Evolutionary conservation across 192 early-diverging fungal genomes (phyloP).

Genomic region (Coemansia sp.): DNA sequence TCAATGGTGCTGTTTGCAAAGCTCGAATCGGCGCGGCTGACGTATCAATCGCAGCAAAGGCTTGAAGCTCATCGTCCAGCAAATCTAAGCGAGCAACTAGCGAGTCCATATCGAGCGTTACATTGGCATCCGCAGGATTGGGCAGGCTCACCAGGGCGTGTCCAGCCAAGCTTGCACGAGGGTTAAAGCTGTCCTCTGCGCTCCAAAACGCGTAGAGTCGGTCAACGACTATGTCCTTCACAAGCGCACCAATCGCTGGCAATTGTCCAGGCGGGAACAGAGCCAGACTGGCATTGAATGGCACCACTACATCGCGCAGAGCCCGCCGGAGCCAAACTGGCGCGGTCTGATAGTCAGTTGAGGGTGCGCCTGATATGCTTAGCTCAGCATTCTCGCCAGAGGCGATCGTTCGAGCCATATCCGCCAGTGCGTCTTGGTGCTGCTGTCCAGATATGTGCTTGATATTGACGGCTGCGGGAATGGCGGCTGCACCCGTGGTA

Average conservation of each 20-base stretch:
- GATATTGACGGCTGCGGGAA: conserved; percentile 15
- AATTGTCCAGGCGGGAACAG: neutral
- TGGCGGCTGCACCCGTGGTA: neutral
- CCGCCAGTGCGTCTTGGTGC: conserved; percentile 33
- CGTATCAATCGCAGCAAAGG: conserved; percentile 26
- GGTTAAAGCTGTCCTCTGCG: conserved; percentile 33
- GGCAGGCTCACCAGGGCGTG: conserved; percentile 24
- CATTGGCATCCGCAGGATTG: conserved; percentile 21
- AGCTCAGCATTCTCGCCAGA: conserved; percentile 14
- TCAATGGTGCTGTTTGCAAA: conserved; percentile 9
- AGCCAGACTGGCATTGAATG: conserved; percentile 5
- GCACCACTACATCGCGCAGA: conserved; percentile 6
- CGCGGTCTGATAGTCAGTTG: conserved; percentile 6
- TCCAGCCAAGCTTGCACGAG: conserved; percentile 31
- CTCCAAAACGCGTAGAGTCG: conserved; percentile 46
- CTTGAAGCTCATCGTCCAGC: conserved; percentile 19
- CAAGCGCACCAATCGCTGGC: conserved; percentile 9
- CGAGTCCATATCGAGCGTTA: conserved; percentile 32
- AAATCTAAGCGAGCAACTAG: conserved; percentile 27
- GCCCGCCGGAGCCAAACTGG: conserved; percentile 38
- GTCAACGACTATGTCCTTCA: conserved; percentile 24
- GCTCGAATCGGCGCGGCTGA: conserved; percentile 11
- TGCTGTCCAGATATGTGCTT: conserved; percentile 8
- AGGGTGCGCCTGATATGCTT: conserved; percentile 15
- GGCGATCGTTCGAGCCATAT: conserved; percentile 7